phyloP scores from a whole-genome alignment of 202 grass and related monocot genomes.

The Musa balbisiana region DNA sequence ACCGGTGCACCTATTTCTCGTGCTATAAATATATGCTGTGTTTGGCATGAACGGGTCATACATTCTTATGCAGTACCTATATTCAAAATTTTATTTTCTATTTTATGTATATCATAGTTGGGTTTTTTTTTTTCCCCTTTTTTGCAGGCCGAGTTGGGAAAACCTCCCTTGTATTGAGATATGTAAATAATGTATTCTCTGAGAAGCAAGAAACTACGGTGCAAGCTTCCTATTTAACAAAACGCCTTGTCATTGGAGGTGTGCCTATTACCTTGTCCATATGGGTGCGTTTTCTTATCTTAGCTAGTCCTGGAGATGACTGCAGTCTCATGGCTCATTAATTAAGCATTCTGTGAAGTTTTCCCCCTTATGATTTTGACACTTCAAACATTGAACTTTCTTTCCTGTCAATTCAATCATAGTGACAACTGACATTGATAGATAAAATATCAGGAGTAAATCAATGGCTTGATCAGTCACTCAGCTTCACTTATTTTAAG shows the following conservation, averaged over 20 bases:
- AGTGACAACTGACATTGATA: not conserved
- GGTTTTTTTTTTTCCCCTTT: not conserved
- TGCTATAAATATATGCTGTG: not conserved
- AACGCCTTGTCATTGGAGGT: slow-evolving; percentile 61
- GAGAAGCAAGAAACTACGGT: slow-evolving; percentile 80
- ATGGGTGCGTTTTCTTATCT: slow-evolving; percentile 63
- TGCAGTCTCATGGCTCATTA: not conserved
- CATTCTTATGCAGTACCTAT: not conserved
- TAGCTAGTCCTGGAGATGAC: not conserved
- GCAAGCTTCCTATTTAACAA: slow-evolving; percentile 74
- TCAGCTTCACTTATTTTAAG: not conserved
- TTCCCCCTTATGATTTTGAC: not conserved
- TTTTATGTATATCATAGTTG: not conserved
- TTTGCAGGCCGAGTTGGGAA: slow-evolving; percentile 55
- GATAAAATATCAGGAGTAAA: not conserved
- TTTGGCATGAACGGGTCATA: not conserved
- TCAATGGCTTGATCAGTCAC: not conserved
- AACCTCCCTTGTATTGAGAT: slow-evolving; percentile 68
- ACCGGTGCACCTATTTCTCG: too few species aligned
- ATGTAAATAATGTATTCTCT: slow-evolving; percentile 72
- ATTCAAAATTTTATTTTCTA: not conserved
- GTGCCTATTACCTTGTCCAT: slow-evolving; percentile 79
- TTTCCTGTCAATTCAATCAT: not conserved
- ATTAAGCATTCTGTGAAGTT: not conserved
- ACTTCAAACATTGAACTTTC: not conserved